phyloP scores from a whole-genome alignment of 441 rosid species.

The Viola pubescens region DNA sequence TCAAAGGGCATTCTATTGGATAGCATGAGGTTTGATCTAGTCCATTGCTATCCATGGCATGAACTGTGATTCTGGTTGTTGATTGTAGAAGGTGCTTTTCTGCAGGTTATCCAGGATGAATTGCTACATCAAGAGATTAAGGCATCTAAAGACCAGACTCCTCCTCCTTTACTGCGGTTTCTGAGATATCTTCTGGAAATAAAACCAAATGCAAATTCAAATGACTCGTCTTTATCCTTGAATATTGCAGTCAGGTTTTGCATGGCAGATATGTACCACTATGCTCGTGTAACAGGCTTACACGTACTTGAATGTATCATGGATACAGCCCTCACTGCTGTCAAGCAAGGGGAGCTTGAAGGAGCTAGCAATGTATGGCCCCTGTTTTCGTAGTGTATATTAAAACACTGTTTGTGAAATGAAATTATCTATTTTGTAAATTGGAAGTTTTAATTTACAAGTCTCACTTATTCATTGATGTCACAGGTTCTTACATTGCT shows the following conservation, averaged over 20 bases:
- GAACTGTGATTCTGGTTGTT: background rate
- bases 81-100: conserved; percentile 16
- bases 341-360: conserved; percentile 66
- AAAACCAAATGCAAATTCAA: conserved; percentile 32
- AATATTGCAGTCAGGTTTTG: conserved; percentile 45
- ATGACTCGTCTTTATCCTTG: conserved; percentile 33
- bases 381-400: conserved; percentile 22
- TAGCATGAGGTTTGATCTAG: background rate
- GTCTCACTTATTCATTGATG: conserved; percentile 22
- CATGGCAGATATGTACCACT: conserved; percentile 81
- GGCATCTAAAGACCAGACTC: conserved; percentile 38
- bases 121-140: conserved; percentile 58
- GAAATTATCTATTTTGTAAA: conserved; percentile 14
- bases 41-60: background rate
- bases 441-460: conserved; percentile 8
- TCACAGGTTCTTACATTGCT: conserved; percentile 63
- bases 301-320: conserved; percentile 82
- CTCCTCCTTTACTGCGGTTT: conserved; percentile 63
- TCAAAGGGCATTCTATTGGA: background rate
- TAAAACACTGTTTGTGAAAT: conserved; percentile 18
- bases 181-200: conserved; percentile 40
- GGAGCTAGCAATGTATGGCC: conserved; percentile 83
- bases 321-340: conserved; percentile 60
- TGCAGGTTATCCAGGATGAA: conserved; percentile 78
- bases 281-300: conserved; percentile 77